Evolutionary conservation across 2,329 filamentous ascomycete genomes (phyloP).

Genomic region (Trichoderma asperellum): DNA sequence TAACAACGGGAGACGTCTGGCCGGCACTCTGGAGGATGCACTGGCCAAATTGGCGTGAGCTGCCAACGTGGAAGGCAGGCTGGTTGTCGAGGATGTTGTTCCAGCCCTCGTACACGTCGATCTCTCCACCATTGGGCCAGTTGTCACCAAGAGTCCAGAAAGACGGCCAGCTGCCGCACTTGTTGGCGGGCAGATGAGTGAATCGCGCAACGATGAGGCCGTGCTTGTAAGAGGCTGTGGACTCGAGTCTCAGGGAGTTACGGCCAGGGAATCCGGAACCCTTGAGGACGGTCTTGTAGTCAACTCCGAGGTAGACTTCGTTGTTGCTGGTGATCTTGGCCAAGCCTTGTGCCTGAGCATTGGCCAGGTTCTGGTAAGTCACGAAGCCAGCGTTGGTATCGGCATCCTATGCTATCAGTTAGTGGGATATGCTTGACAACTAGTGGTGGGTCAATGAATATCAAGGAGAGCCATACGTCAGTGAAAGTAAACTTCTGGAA

Average conservation of each 20-base stretch:
- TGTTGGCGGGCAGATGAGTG: conserved; percentile 66
- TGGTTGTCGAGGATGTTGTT: conserved; percentile 59
- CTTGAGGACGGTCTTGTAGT: conserved; percentile 38
- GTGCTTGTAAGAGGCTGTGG: conserved; percentile 63
- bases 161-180: conserved; percentile 75
- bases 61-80: conserved; percentile 62
- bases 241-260: conserved; percentile 67
- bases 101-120: conserved; percentile 71
- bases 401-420: conserved; percentile 30
- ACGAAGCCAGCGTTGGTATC: conserved; percentile 72
- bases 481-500: conserved; percentile 53
- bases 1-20: conserved; percentile 41
- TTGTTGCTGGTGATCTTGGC: conserved; percentile 37
- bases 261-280: conserved; percentile 43
- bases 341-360: conserved; percentile 44
- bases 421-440: neutral
- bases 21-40: conserved; percentile 42
- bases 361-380: conserved; percentile 49
- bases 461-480: conserved; percentile 36
- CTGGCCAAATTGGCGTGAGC: conserved; percentile 37
- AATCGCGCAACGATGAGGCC: conserved; percentile 73
- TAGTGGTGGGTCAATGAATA: neutral
- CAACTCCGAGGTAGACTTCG: conserved; percentile 48
- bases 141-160: conserved; percentile 58
- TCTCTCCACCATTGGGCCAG: conserved; percentile 67